phyloP scores from a whole-genome alignment of 139 green algal species.

The Chlorella vulgaris region DNA sequence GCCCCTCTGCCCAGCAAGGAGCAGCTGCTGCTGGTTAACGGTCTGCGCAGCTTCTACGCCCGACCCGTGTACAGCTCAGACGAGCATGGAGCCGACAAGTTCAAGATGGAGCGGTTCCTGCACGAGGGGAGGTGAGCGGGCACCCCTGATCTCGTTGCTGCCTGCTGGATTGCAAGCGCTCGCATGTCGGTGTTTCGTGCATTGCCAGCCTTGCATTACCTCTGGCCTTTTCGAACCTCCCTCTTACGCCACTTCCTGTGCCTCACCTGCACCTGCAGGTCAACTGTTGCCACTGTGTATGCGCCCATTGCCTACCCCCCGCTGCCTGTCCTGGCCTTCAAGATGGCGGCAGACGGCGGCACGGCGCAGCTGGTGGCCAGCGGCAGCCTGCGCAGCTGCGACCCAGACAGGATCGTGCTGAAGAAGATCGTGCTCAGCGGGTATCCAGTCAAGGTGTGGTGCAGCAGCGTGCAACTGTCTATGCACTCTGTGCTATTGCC shows the following conservation, averaged over 20 bases:
- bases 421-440: slow-evolving; percentile 90
- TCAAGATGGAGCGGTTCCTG: slow-evolving; percentile 95
- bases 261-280: too few species aligned
- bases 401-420: slow-evolving; percentile 89
- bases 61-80: slow-evolving; percentile 78
- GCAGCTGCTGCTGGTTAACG: slow-evolving; percentile 79
- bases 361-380: slow-evolving; percentile 21
- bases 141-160: background rate
- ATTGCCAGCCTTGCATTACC: too few species aligned
- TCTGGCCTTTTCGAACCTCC: too few species aligned
- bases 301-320: slow-evolving; percentile 87
- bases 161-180: background rate
- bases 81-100: slow-evolving; percentile 83
- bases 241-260: too few species aligned
- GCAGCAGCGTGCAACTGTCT: background rate
- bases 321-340: slow-evolving; percentile 92
- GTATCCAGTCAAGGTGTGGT: slow-evolving; percentile 79
- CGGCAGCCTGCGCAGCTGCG: slow-evolving; percentile 70
- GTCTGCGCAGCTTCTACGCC: slow-evolving; percentile 60
- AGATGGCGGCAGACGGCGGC: slow-evolving; percentile 35
- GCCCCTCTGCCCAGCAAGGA: slow-evolving; percentile 83
- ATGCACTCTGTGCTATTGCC: background rate
- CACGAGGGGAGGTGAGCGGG: slow-evolving; percentile 50
- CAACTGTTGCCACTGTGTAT: slow-evolving; percentile 76
- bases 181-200: too few species aligned